Evolutionary conservation across 371 early-diverging fungal species (phyloP).

Genomic region (Actinomortierella wolfii): DNA sequence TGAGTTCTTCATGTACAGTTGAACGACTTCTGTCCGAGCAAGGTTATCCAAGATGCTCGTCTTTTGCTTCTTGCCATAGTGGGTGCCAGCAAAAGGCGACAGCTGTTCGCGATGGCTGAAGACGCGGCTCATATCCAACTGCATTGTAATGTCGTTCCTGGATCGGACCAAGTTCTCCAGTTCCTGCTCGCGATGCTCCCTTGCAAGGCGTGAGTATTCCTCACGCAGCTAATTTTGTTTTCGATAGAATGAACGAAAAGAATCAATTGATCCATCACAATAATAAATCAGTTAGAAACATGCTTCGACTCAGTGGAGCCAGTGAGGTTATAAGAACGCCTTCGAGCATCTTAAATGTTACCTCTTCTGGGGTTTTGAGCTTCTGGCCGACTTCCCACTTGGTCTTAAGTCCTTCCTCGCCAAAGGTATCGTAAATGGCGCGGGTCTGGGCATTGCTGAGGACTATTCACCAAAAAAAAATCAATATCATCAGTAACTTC

Average conservation of each 20-base stretch:
- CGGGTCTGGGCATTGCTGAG: constrained; percentile 81
- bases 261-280: neutral
- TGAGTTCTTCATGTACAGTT: constrained; percentile 80
- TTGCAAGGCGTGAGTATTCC: constrained; percentile 81
- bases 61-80: constrained; percentile 19
- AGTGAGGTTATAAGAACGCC: neutral
- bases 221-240: constrained; percentile 64
- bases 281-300: neutral
- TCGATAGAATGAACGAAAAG: neutral
- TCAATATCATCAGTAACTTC: neutral
- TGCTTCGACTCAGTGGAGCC: neutral
- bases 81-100: constrained; percentile 51
- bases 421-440: constrained; percentile 91
- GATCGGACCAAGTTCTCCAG: constrained; percentile 81
- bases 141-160: constrained; percentile 62
- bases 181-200: constrained; percentile 73
- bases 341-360: constrained; percentile 24
- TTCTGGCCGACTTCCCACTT: constrained; percentile 80
- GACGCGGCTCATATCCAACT: constrained; percentile 58
- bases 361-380: constrained; percentile 84
- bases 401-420: constrained; percentile 80
- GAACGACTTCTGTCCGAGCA: constrained; percentile 63
- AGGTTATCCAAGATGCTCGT: constrained; percentile 41
- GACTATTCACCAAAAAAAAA: constrained; percentile 52
- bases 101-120: constrained; percentile 59